Base-by-base conservation (phyloP, 768 basidiomycete species). In the Hygrophoropsis aurantiaca region DNA sequence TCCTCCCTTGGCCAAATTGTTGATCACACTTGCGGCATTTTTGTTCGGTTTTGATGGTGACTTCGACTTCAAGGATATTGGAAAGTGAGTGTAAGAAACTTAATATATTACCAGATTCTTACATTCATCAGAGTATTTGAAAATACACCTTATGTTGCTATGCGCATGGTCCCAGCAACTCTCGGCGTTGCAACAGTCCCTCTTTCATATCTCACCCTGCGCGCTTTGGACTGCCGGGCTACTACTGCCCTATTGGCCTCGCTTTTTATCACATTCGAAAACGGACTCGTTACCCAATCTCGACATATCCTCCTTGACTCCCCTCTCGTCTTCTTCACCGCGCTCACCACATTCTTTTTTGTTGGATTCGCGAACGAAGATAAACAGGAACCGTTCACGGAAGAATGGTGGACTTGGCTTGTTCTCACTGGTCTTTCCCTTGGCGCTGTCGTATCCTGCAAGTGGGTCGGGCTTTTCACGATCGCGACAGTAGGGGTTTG, bases 391-490 rank as follows among this genome's bases (percentile, higher is more conserved):
- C 85, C 92, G 0, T 99, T 98, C 69, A 86, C 87, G 2, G 72
- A 80, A 9, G 68, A 74, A 2, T 98, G 97, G 97, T 99, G 97
- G 97, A 73, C 77, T 0, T 95, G 92, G 88, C 85, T 98, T 25
- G 68, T 78, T 11, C 75, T 97, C 33, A 88, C 90, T 2, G 97
- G 97, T 24, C 73, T 95, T 11, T 82, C 87, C 0, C 84, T 99
- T 20, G 97, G 97, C 30, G 94, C 94, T 4, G 93, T 95, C 40
- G 80, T 87, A 25, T 89, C 86, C 58, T 92, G 91, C 74, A 99
- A 98, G 66, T 98, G 95, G 97, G 95, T 98, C 34, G 97, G 97
- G 9, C 74, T 99, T 18, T 97, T 99, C 71, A 98, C 94, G 11
- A 92, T 98, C 57, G 94, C 97, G 8, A 97, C 94, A 6, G 72